A percentile compares a stretch with the other conserved stretches of the same genome.
Conservation (phyloP, 495 filamentous ascomycete genomes). For the Pseudoneurospora amorphoporcata region DNA sequence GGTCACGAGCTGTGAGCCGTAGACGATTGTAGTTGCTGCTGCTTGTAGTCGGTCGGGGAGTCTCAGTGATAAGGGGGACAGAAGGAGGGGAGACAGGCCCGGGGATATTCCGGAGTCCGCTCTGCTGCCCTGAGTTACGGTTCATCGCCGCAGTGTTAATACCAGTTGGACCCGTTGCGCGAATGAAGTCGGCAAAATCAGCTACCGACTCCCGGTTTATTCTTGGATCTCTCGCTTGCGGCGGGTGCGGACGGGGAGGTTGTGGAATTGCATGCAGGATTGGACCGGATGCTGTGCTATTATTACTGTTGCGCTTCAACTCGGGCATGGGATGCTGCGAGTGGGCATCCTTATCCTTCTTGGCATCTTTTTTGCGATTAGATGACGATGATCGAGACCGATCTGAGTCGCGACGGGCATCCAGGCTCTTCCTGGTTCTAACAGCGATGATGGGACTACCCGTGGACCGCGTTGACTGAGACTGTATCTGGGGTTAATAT, state of each 20-base stretch:
- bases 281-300: not conserved
- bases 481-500: slow-evolving; percentile 19
- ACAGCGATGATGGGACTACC: slow-evolving; percentile 27
- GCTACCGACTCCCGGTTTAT: slow-evolving; percentile 51
- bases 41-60: slow-evolving; percentile 16
- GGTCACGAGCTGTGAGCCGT: slow-evolving; percentile 60
- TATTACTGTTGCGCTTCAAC: slow-evolving; percentile 15
- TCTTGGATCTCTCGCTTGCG: slow-evolving; percentile 58
- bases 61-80: slow-evolving; percentile 5
- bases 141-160: slow-evolving; percentile 15
- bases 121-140: not conserved
- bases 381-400: slow-evolving; percentile 33
- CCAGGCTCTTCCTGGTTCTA: slow-evolving; percentile 34
- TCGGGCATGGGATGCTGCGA: slow-evolving; percentile 29
- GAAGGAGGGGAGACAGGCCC: not conserved
- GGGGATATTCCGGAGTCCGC: not conserved
- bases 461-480: slow-evolving; percentile 24
- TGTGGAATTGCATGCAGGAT: slow-evolving; percentile 2
- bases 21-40: slow-evolving; percentile 28
- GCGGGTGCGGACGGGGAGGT: slow-evolving; percentile 15
- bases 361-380: slow-evolving; percentile 19
- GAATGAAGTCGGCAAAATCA: slow-evolving; percentile 80
- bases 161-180: slow-evolving; percentile 61
- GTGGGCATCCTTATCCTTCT: slow-evolving; percentile 27
- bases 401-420: slow-evolving; percentile 20